A percentile compares a stretch with the other conserved stretches of the same genome.
phyloP scores from a whole-genome alignment of 2,329 filamentous ascomycete genomes.

The Epichloe aotearoae region DNA sequence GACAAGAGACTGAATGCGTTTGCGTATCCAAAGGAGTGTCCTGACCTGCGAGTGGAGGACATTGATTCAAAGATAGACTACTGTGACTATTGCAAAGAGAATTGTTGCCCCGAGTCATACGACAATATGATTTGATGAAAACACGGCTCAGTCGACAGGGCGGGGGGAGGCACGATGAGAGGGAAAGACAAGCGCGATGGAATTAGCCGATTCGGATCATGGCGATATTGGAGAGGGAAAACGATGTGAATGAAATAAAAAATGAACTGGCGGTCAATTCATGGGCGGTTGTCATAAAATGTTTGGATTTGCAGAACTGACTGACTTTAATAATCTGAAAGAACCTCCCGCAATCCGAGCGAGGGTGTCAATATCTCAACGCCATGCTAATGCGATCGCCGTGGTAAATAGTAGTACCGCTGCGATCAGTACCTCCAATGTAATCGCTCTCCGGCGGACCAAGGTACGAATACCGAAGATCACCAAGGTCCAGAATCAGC shows the following conservation, averaged over 20 bases:
- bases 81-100: neutral
- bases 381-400: conserved; percentile 4
- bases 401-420: neutral
- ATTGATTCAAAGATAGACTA: neutral
- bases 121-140: too few species aligned
- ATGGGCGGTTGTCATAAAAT: too few species aligned
- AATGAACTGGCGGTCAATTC: too few species aligned
- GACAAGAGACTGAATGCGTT: neutral
- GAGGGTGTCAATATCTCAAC: neutral
- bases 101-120: neutral
- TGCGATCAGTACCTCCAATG: conserved; percentile 2
- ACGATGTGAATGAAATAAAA: too few species aligned
- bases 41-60: neutral
- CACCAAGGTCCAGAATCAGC: conserved; percentile 20
- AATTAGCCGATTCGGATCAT: too few species aligned
- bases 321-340: neutral
- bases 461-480: conserved; percentile 21
- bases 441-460: conserved; percentile 20
- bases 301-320: too few species aligned
- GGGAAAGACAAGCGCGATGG: too few species aligned
- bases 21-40: neutral
- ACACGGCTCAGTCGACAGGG: too few species aligned
- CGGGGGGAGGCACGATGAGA: too few species aligned
- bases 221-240: too few species aligned
- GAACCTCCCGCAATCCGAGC: neutral